A percentile compares a stretch with the other conserved stretches of the same genome.
Evolutionary conservation across 169 alveolate genomes (phyloP).

Genomic region (Cryptosporidium tyzzeri): DNA sequence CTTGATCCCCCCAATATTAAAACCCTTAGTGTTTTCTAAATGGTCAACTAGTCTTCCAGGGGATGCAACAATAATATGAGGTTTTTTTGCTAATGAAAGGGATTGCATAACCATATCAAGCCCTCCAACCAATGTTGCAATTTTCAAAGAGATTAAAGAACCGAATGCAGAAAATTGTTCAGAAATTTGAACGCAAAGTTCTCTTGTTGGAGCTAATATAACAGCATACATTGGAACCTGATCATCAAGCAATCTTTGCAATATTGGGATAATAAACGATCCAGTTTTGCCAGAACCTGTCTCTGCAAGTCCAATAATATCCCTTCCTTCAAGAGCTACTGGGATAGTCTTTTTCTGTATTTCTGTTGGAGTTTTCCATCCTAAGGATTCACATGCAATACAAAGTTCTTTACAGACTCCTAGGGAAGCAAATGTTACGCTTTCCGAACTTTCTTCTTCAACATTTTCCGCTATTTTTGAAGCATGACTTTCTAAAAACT

Average conservation of each 20-base stretch:
- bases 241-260: constrained; percentile 91
- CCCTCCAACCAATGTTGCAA: constrained; percentile 97
- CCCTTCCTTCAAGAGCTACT: constrained; percentile 92
- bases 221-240: constrained; percentile 91
- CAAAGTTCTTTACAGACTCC: constrained; percentile 96
- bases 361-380: constrained; percentile 94
- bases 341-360: constrained; percentile 94
- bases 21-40: constrained; percentile 97
- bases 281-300: constrained; percentile 98
- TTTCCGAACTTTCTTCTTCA: not conserved
- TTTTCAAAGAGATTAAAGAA: constrained; percentile 89
- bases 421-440: constrained; percentile 87
- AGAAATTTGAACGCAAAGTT: constrained; percentile 96
- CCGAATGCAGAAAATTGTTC: constrained; percentile 96
- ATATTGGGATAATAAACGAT: constrained; percentile 95
- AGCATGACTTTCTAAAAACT: not conserved
- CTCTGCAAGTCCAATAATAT: constrained; percentile 98
- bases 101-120: constrained; percentile 96
- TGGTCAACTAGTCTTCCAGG: constrained; percentile 99
- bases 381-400: constrained; percentile 90
- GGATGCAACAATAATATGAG: constrained; percentile 97
- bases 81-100: constrained; percentile 93
- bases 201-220: constrained; percentile 98
- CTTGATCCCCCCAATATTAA: constrained; percentile 90
- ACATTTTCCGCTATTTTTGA: not conserved